Conservation (phyloP, 805 yeast species). For the Wilhelminamyces savonicus region DNA sequence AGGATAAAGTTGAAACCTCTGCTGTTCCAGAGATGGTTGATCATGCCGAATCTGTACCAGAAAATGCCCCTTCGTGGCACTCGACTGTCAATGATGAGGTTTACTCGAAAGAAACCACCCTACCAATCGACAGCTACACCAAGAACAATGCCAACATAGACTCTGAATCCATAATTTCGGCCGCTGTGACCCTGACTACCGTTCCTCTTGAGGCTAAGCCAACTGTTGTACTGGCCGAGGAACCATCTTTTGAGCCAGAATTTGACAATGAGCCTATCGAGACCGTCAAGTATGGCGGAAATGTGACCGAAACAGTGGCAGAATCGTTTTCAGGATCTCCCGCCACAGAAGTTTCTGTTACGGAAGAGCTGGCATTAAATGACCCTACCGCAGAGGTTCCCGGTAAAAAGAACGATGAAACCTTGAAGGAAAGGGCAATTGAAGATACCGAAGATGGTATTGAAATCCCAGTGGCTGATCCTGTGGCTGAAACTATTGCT, state of each 20-base stretch:
- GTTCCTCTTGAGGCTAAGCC: background rate
- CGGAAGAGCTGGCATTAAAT: slow-evolving; percentile 1
- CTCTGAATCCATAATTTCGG: slow-evolving; percentile 8
- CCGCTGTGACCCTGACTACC: background rate
- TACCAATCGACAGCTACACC: slow-evolving; percentile 10
- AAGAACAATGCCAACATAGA: slow-evolving; percentile 7
- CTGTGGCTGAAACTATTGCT: background rate
- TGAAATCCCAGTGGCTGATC: background rate
- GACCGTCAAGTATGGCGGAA: background rate
- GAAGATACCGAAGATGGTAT: background rate
- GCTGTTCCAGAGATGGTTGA: background rate
- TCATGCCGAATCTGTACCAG: background rate
- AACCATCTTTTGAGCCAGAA: background rate
- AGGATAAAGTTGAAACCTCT: background rate
- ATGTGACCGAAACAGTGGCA: background rate
- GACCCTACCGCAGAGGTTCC: background rate
- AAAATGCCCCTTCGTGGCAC: background rate
- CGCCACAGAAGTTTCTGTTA: no score
- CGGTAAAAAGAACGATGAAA: background rate
- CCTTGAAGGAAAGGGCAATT: background rate
- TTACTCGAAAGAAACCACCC: slow-evolving; percentile 11
- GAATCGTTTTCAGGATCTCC: no score
- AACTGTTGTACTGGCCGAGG: background rate
- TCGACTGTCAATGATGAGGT: slow-evolving; percentile 4
- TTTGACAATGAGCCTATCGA: slow-evolving; percentile 1